Percentiles rank a stretch among this genome's conserved stretches.
Conservation (phyloP, 768 basidiomycete genomes). For the Mycena olivaceomarginata region DNA sequence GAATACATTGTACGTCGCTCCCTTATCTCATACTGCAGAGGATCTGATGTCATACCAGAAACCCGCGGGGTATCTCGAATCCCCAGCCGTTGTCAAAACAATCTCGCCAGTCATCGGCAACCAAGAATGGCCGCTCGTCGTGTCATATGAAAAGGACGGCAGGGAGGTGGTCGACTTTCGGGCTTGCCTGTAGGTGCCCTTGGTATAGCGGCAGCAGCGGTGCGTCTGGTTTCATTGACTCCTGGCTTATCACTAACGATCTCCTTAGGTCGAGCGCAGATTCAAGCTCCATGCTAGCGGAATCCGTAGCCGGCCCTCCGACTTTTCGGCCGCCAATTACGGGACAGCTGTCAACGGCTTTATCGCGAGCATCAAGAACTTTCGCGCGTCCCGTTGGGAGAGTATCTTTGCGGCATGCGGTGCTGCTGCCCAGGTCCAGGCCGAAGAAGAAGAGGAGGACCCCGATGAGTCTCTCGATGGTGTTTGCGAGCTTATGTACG, state of each 20-base stretch:
- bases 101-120: neutral
- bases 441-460: neutral
- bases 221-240: neutral
- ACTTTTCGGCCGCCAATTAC: neutral
- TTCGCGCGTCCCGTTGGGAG: conserved; percentile 15
- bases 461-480: conserved; percentile 1
- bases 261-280: neutral
- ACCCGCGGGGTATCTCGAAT: neutral
- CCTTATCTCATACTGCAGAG: neutral
- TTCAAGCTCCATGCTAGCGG: neutral
- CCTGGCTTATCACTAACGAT: neutral
- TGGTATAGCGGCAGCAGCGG: neutral
- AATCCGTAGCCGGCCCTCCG: neutral
- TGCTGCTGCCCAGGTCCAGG: neutral
- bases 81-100: neutral
- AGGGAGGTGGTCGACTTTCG: neutral
- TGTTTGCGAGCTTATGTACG: conserved; percentile 12
- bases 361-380: neutral
- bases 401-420: conserved; percentile 1
- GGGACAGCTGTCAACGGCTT: neutral
- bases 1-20: neutral
- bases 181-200: neutral
- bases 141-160: neutral
- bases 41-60: neutral
- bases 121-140: neutral